Evolutionary conservation across 306 rosid genomes (phyloP), one percentile per base, ranked within the genome.

Genomic region (Gleditsia sinensis): DNA sequence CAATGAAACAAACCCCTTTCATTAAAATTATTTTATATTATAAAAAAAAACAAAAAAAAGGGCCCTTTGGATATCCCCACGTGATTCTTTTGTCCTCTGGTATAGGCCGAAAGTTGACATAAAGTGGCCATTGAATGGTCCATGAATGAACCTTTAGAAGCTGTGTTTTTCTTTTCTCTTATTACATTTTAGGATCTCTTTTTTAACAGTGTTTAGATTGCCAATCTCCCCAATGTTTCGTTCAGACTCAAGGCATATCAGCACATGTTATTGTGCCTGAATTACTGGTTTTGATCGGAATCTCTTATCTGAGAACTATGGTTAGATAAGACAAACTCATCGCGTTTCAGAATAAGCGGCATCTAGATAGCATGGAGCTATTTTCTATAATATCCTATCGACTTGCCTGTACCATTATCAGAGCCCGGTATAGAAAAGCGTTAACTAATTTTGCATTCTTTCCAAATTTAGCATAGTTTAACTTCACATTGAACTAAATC

Each of bases 191-290:
- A 7, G 7, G 11, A 37, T n/a, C n/a, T n/a, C n/a, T n/a, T n/a
- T n/a, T n/a, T n/a, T n/a, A n/a, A n/a, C n/a, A n/a, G n/a, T n/a
- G n/a, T n/a, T 43, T 7, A 33, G 56, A 45, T 72, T 80, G 71
- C 43, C 3, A 25, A 46, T 14, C 20, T 36, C 9, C 10, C 42
- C 42, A 17, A 17, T 17, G 25, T 49, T 49, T 49, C 56, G 19
- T 49, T 49, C 11, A 49, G 56, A 49, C n/a, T 49, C 25, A 49
- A 49, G 25, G 25, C 56, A 49, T 49, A 20, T 12, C 20, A 51
- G 53, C 46, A 39, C 76, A 59, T 59, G 76, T 25, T 78, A n/a
- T 71, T 64, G 69, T 65, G 32, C 32, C 75, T 24, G 69, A 79
- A 48, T 32, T 24, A 55, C 34, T 6, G 57, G 4, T 30, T 50